These are phyloP conservation scores for Tricharina praecox DNA, from an alignment of 495 filamentous ascomycete species.

Conservation along the genomic window DNA sequence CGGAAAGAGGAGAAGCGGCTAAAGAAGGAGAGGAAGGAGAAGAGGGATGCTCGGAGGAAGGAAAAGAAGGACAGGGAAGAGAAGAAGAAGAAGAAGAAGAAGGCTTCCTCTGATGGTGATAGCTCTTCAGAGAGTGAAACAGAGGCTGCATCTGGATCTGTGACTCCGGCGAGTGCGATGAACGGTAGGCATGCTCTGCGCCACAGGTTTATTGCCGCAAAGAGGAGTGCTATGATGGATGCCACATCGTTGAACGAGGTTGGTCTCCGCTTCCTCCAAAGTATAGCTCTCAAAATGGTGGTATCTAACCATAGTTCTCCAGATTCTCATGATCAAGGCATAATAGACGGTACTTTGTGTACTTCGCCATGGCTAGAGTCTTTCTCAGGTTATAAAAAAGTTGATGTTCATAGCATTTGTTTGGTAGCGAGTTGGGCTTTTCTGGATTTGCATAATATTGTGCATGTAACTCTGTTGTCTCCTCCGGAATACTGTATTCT, in stretches of 20 bases:
- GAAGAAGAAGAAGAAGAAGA: constrained; percentile 12
- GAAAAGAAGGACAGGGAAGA: constrained; percentile 10
- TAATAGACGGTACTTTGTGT: too few species aligned
- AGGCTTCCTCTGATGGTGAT: constrained; percentile 13
- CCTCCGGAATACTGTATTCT: too few species aligned
- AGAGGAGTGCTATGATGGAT: constrained; percentile 25
- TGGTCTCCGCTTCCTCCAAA: constrained; percentile 7
- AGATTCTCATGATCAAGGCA: constrained; percentile 27
- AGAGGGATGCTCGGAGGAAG: constrained; percentile 9
- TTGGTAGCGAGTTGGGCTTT: too few species aligned
- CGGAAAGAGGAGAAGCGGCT: constrained; percentile 19
- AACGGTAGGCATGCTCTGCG: constrained; percentile 22
- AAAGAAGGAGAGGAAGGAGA: constrained; percentile 13
- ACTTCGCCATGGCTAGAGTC: too few species aligned
- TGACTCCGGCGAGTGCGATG: constrained; percentile 6
- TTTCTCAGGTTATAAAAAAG: too few species aligned
- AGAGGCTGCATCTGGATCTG: constrained; percentile 8
- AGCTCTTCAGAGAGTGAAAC: constrained; percentile 10
- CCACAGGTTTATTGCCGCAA: constrained; percentile 24
- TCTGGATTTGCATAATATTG: too few species aligned
- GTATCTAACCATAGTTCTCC: constrained; percentile 1
- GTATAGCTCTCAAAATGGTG: not conserved
- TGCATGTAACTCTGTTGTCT: too few species aligned
- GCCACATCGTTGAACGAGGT: constrained; percentile 27
- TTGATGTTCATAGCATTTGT: too few species aligned